Evolutionary conservation across 306 rosid species (phyloP).

Genomic region (Cucumis melo): DNA sequence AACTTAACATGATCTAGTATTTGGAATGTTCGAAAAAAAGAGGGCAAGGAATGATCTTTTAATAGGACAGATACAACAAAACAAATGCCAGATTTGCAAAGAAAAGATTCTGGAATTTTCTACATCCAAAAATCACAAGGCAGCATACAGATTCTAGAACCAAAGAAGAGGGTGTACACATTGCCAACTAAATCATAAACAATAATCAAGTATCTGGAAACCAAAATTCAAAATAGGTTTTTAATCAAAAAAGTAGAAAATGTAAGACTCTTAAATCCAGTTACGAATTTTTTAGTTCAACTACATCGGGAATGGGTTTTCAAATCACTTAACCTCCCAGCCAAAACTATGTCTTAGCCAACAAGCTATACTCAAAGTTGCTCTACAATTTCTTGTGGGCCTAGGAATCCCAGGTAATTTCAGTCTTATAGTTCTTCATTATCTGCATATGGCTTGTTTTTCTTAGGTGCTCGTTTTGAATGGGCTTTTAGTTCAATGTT

Average conservation of each 20-base stretch:
- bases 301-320: neutral
- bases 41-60: neutral
- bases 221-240: neutral
- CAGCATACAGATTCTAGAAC: neutral
- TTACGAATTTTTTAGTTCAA: neutral
- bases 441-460: too few species aligned
- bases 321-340: neutral
- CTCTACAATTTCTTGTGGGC: too few species aligned
- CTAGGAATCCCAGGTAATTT: too few species aligned
- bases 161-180: neutral
- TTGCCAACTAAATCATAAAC: neutral
- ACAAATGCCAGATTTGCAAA: neutral
- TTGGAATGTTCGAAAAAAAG: neutral
- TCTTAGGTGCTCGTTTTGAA: too few species aligned
- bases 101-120: neutral
- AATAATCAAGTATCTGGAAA: neutral
- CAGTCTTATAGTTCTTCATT: too few species aligned
- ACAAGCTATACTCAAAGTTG: neutral
- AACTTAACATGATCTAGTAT: neutral
- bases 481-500: too few species aligned
- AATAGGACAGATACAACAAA: neutral
- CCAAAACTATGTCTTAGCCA: neutral
- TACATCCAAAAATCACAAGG: neutral
- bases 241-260: neutral
- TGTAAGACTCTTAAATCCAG: neutral